Evolutionary conservation across 1,139 yeast genomes (phyloP), one percentile per base, ranked within the genome.

Genomic region (Schwanniomyces etchellsii): DNA sequence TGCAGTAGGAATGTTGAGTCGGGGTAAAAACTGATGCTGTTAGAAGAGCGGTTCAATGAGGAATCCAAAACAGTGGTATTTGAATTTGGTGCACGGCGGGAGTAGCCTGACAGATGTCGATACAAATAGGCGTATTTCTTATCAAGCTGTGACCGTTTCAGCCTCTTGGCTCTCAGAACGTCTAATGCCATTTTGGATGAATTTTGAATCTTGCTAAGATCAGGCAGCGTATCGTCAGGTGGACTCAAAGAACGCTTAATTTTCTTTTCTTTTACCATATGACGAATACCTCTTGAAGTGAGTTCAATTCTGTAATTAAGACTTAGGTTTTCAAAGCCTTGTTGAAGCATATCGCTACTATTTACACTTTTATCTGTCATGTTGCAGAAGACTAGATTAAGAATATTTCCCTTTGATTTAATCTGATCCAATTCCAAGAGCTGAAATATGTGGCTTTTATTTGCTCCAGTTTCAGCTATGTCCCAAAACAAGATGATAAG

Each of bases 401-500:
- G 40, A 9, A 60, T 17, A 36, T 45, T 16, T 24, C 32, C 33
- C 26, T 32, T 31, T 15, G 28, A 10, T 3, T 26, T 20, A 28
- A 38, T 41, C 5, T 39, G 32, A 2, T 37, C 29, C 11, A 60
- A 30, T 7, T 43, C 38, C 16, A 61, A 47, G 2, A 37, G 10
- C 6, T 42, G 23, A 4, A 42, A 24, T 3, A 60, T 51, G 15
- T 50, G 43, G 2, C 36, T 43, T 2, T 33, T 24, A 6, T 32
- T 16, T 9, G 60, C 27, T 3, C 38, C 42, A 2, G 55, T 36
- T 5, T 50, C 44, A 9, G 49, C 46, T 0, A 42, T 38, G 38
- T 68, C 69, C 74, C 74, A 69, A 36, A 43, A 57, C 3, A 65
- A 34, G 11, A 70, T 40, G 28, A 71, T 40, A 2, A 71, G 48